Base-by-base conservation (phyloP, 495 filamentous ascomycete genomes). In the Penicillium psychrofluorescens region DNA sequence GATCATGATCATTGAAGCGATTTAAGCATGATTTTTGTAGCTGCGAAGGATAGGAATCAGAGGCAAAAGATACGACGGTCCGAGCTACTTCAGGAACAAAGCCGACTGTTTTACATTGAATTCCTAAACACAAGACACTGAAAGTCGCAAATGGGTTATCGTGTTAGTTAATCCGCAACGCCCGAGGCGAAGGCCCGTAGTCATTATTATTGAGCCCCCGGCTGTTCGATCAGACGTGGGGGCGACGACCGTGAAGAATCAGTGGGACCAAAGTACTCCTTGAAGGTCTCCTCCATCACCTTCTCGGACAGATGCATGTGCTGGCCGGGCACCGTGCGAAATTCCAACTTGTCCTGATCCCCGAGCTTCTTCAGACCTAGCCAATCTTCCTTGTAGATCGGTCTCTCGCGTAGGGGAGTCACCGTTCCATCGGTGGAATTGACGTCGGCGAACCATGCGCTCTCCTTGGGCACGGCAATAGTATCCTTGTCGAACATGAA, bases 371-470 rank as follows among this genome's bases (percentile, higher is more conserved):
- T 86, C 67, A 99, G 64, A 1, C 92, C 92, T 14, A 99, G 52
- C 92, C 92, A 99, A 69, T 99, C 92, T 69, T 96, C 86, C 55
- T 76, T 77, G 59, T 95, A 97, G 28, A 96, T 62, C 43, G 61
- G 66, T 45, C 87, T 69, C n/a, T 94, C 75, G 44, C 78, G 68
- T 63, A 99, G 63, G 35, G 70, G 70, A 29, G 76, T 88, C 16
- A 83, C 72, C 49, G 79, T 74, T 4, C 72, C 75, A 44, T 48
- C 72, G 11, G 79, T 85, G 31, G 66, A 68, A 66, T 95, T 88
- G 13, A 91, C 81, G 56, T 96, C 90, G 9, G 80, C 81, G 67
- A 97, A 99, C 81, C 89, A 95, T 15, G 81, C 77, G 35, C 84
- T 88, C 77, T 95, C 85, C 74, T 90, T 92, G 32, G 94, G 94